Percentiles rank a stretch among this genome's conserved stretches.
Conservation (phyloP, 1,139 yeast genomes). For the Lodderomyces elongisporus region DNA sequence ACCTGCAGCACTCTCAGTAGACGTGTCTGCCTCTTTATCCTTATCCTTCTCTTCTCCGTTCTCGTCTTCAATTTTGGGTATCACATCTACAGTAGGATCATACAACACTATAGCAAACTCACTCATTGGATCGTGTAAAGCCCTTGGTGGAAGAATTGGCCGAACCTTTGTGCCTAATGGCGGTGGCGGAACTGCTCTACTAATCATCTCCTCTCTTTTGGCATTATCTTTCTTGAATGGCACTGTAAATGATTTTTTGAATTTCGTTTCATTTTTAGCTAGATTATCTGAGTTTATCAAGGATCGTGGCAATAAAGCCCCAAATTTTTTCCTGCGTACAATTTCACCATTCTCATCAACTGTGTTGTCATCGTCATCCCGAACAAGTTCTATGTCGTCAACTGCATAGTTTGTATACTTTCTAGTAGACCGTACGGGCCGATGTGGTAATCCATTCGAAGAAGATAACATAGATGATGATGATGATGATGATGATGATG, state of each 20-base stretch:
- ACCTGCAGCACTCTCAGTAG: background rate
- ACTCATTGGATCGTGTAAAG: constrained; percentile 87
- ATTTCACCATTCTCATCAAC: constrained; percentile 26
- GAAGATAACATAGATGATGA: too few species aligned
- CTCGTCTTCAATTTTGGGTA: constrained; percentile 43
- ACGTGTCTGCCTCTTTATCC: constrained; percentile 4
- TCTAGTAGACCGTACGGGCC: constrained; percentile 18
- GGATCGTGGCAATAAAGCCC: constrained; percentile 49
- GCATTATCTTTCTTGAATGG: constrained; percentile 42
- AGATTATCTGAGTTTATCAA: constrained; percentile 26
- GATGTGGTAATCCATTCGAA: constrained; percentile 15
- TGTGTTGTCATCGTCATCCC: constrained; percentile 16
- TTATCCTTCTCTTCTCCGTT: constrained; percentile 24
- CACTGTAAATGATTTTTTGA: constrained; percentile 41
- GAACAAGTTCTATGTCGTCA: constrained; percentile 8
- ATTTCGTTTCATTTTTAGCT: constrained; percentile 29
- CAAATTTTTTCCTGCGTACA: constrained; percentile 29
- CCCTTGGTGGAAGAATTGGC: constrained; percentile 71
- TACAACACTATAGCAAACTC: constrained; percentile 92
- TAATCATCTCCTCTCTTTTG: constrained; percentile 19
- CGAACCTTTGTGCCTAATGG: constrained; percentile 76
- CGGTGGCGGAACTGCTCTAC: constrained; percentile 69
- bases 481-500: background rate
- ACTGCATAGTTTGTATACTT: constrained; percentile 25
- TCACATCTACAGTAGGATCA: constrained; percentile 85